Conservation (phyloP, 2,329 filamentous ascomycete species). For the Talaromyces sp. region DNA sequence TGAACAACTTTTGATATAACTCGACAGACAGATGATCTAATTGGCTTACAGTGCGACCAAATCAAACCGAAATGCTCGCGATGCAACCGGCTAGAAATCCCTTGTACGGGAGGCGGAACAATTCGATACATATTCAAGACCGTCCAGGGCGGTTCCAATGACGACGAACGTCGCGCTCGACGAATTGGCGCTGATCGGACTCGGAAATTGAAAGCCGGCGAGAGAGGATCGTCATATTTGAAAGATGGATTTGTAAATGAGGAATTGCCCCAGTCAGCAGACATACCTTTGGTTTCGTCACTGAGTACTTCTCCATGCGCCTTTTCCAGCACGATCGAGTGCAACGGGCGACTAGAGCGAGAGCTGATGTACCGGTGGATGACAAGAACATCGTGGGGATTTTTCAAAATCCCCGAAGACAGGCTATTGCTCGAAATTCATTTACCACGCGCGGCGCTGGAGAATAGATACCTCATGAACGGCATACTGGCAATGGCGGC, state of each 20-base stretch:
- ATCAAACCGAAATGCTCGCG: not conserved
- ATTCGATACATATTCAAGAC: not conserved
- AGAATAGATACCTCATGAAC: not conserved
- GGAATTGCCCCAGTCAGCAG: not conserved
- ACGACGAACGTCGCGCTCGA: too few relatives aligned
- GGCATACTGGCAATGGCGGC: not conserved
- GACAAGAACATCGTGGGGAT: not conserved
- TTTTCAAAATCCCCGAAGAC: not conserved
- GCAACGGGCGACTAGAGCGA: not conserved
- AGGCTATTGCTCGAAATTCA: not conserved
- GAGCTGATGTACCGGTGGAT: conserved; percentile 1
- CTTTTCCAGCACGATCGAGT: not conserved
- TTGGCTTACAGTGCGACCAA: not conserved
- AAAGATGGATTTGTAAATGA: not conserved
- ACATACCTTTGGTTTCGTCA: not conserved
- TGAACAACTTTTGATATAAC: too few relatives aligned
- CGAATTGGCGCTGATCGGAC: not conserved
- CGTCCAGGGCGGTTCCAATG: not conserved
- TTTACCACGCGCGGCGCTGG: not conserved
- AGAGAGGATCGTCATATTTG: too few relatives aligned
- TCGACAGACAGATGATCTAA: too few relatives aligned
- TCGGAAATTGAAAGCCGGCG: not conserved
- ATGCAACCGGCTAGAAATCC: not conserved
- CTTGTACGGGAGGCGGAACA: not conserved
- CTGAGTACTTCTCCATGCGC: not conserved